These are phyloP conservation scores for Zangia roseola DNA, from an alignment of 768 basidiomycete species.

Conservation along the genomic window DNA sequence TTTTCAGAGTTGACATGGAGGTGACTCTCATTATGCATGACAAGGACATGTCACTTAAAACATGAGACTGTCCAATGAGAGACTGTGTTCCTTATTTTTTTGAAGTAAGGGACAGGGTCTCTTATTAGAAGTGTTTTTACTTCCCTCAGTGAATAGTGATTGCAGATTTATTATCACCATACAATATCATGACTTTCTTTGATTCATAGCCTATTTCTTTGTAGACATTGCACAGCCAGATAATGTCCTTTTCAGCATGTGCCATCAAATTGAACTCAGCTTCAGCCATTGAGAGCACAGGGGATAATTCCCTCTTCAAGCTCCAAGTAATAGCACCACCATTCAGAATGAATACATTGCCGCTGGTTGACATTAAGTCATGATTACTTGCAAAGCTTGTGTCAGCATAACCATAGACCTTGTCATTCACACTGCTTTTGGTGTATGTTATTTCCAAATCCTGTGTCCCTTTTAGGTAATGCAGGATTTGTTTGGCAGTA, in stretches of 20 bases:
- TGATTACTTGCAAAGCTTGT: constrained; percentile 27
- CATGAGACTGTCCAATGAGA: no score
- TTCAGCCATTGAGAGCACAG: background rate
- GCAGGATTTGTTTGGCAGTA: constrained; percentile 13
- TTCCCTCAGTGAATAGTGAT: constrained; percentile 21
- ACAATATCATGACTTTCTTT: constrained; percentile 14
- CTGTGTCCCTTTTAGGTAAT: constrained; percentile 15
- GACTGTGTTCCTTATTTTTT: no score
- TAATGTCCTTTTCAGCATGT: background rate
- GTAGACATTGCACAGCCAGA: constrained; percentile 30
- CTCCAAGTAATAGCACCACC: constrained; percentile 30
- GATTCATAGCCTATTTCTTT: constrained; percentile 26
- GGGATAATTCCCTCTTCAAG: constrained; percentile 30
- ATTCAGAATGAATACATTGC: constrained; percentile 29
- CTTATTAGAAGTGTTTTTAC: no score
- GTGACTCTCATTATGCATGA: no score
- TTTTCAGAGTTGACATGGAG: no score
- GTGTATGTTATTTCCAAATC: background rate
- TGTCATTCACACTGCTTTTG: background rate
- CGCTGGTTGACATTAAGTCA: constrained; percentile 20
- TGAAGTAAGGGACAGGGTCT: no score
- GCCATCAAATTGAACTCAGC: constrained; percentile 8
- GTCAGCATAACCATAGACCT: constrained; percentile 22
- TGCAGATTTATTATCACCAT: constrained; percentile 23
- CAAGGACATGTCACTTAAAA: no score